These are phyloP conservation scores for Papiliotrema terrestris DNA, from an alignment of 1,284 basidiomycete genomes.

Conservation along the genomic window DNA sequence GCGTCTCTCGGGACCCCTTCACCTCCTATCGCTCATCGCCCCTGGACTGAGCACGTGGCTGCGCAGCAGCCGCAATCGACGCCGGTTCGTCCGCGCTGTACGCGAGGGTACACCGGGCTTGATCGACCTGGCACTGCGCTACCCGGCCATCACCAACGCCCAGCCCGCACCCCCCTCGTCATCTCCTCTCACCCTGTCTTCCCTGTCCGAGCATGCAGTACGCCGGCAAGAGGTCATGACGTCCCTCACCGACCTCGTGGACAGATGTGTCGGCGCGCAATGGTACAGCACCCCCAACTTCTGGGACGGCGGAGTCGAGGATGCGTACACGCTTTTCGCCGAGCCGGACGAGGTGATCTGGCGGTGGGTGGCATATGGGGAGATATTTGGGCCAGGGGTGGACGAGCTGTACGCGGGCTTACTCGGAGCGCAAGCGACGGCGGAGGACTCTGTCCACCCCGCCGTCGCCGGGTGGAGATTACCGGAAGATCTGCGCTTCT, in stretches of 20 bases:
- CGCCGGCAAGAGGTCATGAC: conserved; percentile 1
- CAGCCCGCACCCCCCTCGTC: background rate
- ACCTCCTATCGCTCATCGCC: background rate
- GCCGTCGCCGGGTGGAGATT: background rate
- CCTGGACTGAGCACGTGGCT: background rate
- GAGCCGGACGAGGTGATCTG: conserved; percentile 4
- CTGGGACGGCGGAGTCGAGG: conserved; percentile 11
- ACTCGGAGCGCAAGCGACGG: too few species aligned
- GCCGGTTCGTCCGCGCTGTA: background rate
- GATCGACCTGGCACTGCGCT: background rate
- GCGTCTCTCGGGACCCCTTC: background rate
- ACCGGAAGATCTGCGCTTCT: background rate
- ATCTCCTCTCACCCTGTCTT: background rate
- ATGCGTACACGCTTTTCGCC: conserved; percentile 8
- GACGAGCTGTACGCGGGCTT: background rate
- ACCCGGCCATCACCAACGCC: background rate
- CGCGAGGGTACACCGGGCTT: background rate
- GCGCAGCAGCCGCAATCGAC: background rate
- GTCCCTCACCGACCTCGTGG: conserved; percentile 6
- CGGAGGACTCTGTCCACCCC: too few species aligned
- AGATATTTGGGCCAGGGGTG: conserved; percentile 4
- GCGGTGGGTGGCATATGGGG: conserved; percentile 10
- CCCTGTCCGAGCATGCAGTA: background rate
- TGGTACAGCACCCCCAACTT: conserved; percentile 8
- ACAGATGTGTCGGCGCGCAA: conserved; percentile 9